Conservation (phyloP, 345 rosid genomes). For the Camelina neglecta region DNA sequence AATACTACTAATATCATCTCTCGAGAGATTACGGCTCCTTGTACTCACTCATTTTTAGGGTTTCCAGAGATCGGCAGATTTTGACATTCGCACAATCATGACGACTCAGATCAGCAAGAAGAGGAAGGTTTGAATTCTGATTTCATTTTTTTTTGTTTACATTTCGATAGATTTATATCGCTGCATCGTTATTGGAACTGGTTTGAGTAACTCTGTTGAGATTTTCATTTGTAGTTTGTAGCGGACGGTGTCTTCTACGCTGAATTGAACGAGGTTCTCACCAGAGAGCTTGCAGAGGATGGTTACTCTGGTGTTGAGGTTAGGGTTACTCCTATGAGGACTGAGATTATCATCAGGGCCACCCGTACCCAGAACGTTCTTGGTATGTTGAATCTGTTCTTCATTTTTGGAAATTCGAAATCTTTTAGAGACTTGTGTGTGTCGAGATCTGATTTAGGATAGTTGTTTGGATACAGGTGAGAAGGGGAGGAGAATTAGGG, state of each 20-base stretch:
- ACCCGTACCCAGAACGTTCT: slow-evolving; percentile 80
- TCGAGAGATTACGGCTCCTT: not conserved
- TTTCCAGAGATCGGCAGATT: slow-evolving; percentile 5
- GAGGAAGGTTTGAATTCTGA: slow-evolving; percentile 58
- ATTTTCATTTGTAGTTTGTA: slow-evolving; percentile 51
- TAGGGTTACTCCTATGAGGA: slow-evolving; percentile 77
- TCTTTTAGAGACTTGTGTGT: not conserved
- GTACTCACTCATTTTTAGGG: slow-evolving; percentile 3
- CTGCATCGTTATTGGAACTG: not conserved
- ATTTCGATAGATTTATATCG: not conserved
- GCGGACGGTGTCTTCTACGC: slow-evolving; percentile 81
- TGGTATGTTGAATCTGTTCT: slow-evolving; percentile 47
- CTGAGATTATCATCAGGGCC: slow-evolving; percentile 79
- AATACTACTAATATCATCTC: not conserved
- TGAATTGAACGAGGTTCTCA: slow-evolving; percentile 69
- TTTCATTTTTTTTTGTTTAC: not conserved
- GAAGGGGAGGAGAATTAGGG: slow-evolving; percentile 80
- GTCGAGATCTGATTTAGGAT: not conserved
- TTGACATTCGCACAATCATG: slow-evolving; percentile 44
- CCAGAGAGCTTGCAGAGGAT: slow-evolving; percentile 78
- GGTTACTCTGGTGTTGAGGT: slow-evolving; percentile 87
- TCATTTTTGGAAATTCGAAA: not conserved
- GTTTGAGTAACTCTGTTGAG: not conserved
- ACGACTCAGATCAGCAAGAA: slow-evolving; percentile 79
- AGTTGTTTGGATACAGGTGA: slow-evolving; percentile 49